Conservation (phyloP, 2,329 filamentous ascomycete genomes). For the Colletotrichum magnum region DNA sequence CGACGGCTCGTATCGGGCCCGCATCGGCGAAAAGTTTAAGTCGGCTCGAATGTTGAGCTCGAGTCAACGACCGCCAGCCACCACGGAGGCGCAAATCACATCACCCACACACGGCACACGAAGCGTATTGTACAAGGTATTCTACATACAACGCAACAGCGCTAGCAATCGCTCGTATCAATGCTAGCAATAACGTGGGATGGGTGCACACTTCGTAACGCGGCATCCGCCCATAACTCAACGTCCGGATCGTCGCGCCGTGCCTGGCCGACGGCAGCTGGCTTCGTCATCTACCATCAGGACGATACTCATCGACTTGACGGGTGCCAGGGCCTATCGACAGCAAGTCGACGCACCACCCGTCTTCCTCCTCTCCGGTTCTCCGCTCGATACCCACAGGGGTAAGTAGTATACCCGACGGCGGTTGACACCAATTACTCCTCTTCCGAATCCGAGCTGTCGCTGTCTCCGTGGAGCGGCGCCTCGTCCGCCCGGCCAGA, state of each 20-base stretch:
- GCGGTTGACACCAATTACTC: constrained; percentile 47
- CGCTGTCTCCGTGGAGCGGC: constrained; percentile 45
- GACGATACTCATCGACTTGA: background rate
- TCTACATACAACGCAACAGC: constrained; percentile 33
- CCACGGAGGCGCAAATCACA: too few species aligned
- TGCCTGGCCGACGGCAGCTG: too few species aligned
- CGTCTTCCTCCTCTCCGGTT: background rate
- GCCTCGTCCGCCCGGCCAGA: constrained; percentile 38
- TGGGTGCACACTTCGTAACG: constrained; percentile 25
- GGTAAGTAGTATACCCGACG: background rate
- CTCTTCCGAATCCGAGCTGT: constrained; percentile 64
- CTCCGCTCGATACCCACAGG: too few species aligned
- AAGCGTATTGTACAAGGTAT: constrained; percentile 39
- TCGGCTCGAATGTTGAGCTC: too few species aligned
- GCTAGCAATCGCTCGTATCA: constrained; percentile 7
- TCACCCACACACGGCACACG: background rate
- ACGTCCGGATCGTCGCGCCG: too few species aligned
- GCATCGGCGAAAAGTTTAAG: too few species aligned
- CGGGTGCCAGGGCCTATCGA: background rate
- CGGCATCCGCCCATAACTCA: constrained; percentile 4
- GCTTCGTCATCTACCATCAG: too few species aligned
- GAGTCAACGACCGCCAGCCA: too few species aligned
- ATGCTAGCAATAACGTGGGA: constrained; percentile 10
- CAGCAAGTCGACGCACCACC: too few species aligned
- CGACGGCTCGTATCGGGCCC: too few species aligned